Percentiles rank a stretch among this genome's conserved stretches.
phyloP scores from a whole-genome alignment of 768 basidiomycete genomes.

The Pholiota molesta region DNA sequence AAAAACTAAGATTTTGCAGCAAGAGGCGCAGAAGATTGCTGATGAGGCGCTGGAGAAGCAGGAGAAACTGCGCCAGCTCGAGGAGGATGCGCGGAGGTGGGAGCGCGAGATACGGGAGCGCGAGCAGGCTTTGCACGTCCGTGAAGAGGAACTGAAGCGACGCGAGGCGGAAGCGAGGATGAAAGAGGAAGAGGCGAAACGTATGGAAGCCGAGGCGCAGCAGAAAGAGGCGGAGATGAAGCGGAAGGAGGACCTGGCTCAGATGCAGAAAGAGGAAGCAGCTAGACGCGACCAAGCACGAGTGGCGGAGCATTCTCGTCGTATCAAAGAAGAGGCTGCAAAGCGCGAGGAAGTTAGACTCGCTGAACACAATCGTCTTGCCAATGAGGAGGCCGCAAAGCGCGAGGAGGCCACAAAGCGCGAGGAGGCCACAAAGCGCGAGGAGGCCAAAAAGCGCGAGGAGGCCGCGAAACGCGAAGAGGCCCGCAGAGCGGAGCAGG shows the following conservation, averaged over 20 bases:
- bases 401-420: too few relatives aligned
- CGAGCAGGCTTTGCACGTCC: constrained; percentile 29
- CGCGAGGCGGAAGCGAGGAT: constrained; percentile 34
- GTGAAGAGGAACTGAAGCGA: constrained; percentile 39
- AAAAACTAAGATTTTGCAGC: constrained; percentile 31
- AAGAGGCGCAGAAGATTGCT: constrained; percentile 28
- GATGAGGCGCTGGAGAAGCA: constrained; percentile 24
- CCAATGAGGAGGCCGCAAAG: constrained; percentile 14
- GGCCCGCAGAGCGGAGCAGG: not conserved
- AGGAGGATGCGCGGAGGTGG: constrained; percentile 31
- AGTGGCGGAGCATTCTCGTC: constrained; percentile 17
- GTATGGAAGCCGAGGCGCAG: constrained; percentile 11
- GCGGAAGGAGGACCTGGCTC: constrained; percentile 20
- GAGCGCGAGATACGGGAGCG: constrained; percentile 34
- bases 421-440: not conserved
- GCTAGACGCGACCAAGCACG: too few relatives aligned
- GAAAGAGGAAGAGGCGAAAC: constrained; percentile 22
- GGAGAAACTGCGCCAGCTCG: constrained; percentile 31
- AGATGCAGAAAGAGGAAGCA: constrained; percentile 5
- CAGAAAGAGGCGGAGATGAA: constrained; percentile 10
- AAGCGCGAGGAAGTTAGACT: too few relatives aligned
- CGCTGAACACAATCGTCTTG: not conserved
- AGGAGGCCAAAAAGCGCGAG: not conserved
- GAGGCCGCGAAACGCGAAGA: not conserved
- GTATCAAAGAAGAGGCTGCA: constrained; percentile 1